These are phyloP conservation scores for Trichoderma endophyticum DNA, from an alignment of 2,329 filamentous ascomycete genomes.

Conservation along the genomic window DNA sequence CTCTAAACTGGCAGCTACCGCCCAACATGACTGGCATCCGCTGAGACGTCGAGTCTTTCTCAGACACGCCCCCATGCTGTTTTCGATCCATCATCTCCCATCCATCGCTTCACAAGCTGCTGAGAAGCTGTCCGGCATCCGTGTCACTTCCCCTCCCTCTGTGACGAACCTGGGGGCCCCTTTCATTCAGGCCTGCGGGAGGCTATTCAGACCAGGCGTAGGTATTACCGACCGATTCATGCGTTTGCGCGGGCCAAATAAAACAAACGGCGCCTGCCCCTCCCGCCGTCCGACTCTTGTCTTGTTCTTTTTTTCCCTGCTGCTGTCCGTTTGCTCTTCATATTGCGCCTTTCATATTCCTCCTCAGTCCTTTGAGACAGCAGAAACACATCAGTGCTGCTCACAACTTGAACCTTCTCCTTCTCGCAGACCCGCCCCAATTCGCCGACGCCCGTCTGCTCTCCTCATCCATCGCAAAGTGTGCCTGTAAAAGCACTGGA, in stretches of 20 bases:
- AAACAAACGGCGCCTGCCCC: conserved; percentile 15
- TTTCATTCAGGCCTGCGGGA: conserved; percentile 20
- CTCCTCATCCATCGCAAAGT: conserved; percentile 1
- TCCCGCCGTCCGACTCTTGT: neutral
- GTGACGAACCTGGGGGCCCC: conserved; percentile 16
- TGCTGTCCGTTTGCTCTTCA: neutral
- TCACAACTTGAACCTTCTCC: neutral
- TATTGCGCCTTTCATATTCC: neutral
- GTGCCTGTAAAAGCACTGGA: conserved; percentile 1
- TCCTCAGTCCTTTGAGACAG: neutral
- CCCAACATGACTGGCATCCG: neutral
- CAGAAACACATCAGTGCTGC: neutral
- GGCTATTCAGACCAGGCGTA: conserved; percentile 8
- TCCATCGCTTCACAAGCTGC: conserved; percentile 16
- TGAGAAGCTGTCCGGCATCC: conserved; percentile 15
- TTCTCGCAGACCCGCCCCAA: conserved; percentile 9
- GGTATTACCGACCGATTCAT: neutral
- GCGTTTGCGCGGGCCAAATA: conserved; percentile 15
- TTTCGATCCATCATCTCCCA: conserved; percentile 19
- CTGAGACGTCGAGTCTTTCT: neutral
- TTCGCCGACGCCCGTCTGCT: neutral
- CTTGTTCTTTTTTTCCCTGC: neutral
- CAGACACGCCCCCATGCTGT: neutral
- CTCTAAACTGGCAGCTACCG: neutral
- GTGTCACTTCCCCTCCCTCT: conserved; percentile 18